Base-by-base conservation (phyloP, 768 basidiomycete genomes). In the Mycena rebaudengoi region DNA sequence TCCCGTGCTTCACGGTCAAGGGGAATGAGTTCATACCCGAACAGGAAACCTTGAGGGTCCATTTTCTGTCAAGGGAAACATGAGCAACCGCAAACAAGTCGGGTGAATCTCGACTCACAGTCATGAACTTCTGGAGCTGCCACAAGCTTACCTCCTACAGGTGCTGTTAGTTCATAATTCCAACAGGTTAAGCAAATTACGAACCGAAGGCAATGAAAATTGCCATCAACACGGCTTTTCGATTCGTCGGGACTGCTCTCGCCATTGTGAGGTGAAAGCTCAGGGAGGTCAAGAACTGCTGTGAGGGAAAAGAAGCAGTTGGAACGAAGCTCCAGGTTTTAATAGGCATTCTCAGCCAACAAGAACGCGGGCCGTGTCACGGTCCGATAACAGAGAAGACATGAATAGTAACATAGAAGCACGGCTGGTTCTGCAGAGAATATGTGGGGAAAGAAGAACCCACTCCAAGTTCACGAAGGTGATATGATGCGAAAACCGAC, bases 161-260 rank as follows among this genome's bases (percentile, higher is more conserved):
- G 8, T 18, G 16, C 0, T 21, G 32, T 60, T 33, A 51, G 37
- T 20, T 8, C 39, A 57, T 45, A 20, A n/a, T 26, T 33, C 46
- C 57, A 59, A 60, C 18, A 25, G 33, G 20, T 3, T 60, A 35
- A 62, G n/a, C 21, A 18, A 29, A 7, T 10, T 28, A 79, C 84
- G 68, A 73, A 88, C 90, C 90, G 67, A 92, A 92, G 21, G 90
- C 90, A 68, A 91, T 86, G 76, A 91, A 92, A 33, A 87, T 78
- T 39, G 89, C 89, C 49, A 91, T 80, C 33, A 86, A 77, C 41
- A 91, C 84, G 11, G 89, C 88, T 74, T 83, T 85, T 56, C 76
- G 81, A 73, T 87, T 91, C n/a, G 84, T 88, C 40, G 87, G 86
- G 59, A 87, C 78, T 51, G 84, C 86, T 68, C 74, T 73, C 48